phyloP scores from a whole-genome alignment of 1,284 basidiomycete species.

The Leccinum huronense region DNA sequence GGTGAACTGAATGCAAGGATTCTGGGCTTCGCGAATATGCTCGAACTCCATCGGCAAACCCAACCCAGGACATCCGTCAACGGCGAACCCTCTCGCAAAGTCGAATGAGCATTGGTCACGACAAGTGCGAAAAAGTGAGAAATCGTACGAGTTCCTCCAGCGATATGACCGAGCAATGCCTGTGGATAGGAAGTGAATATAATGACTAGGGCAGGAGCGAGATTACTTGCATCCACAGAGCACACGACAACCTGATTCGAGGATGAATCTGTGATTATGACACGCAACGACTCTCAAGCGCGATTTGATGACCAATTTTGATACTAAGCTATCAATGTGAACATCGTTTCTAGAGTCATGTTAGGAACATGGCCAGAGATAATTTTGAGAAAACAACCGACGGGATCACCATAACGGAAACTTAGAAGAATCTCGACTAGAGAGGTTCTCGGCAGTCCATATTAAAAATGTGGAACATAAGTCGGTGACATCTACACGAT shows the following conservation, averaged over 20 bases:
- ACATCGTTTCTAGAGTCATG: slow-evolving; percentile 16
- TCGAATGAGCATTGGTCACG: slow-evolving; percentile 38
- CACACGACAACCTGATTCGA: slow-evolving; percentile 41
- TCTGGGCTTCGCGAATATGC: slow-evolving; percentile 39
- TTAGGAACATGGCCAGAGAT: slow-evolving; percentile 7
- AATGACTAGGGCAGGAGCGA: slow-evolving; percentile 6
- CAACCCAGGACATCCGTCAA: slow-evolving; percentile 45
- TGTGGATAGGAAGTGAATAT: slow-evolving; percentile 20
- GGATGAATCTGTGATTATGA: slow-evolving; percentile 28
- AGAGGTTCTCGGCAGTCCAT: slow-evolving; percentile 18
- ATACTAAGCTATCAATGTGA: slow-evolving; percentile 19
- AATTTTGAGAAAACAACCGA: slow-evolving; percentile 14
- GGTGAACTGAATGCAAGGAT: slow-evolving; percentile 44
- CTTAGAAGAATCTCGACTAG: too few species aligned
- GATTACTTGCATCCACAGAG: slow-evolving; percentile 37
- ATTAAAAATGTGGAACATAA: slow-evolving; percentile 25
- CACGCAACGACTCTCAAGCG: slow-evolving; percentile 27
- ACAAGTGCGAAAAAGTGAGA: slow-evolving; percentile 45
- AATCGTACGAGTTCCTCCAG: slow-evolving; percentile 36
- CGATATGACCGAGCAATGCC: slow-evolving; percentile 34
- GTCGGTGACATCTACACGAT: slow-evolving; percentile 19
- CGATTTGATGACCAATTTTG: slow-evolving; percentile 20
- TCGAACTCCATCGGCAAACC: slow-evolving; percentile 43
- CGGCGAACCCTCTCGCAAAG: slow-evolving; percentile 29
- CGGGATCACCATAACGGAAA: slow-evolving; percentile 25